These are phyloP conservation scores for Glycine soja DNA, from an alignment of 306 rosid genomes.

Conservation along the genomic window DNA sequence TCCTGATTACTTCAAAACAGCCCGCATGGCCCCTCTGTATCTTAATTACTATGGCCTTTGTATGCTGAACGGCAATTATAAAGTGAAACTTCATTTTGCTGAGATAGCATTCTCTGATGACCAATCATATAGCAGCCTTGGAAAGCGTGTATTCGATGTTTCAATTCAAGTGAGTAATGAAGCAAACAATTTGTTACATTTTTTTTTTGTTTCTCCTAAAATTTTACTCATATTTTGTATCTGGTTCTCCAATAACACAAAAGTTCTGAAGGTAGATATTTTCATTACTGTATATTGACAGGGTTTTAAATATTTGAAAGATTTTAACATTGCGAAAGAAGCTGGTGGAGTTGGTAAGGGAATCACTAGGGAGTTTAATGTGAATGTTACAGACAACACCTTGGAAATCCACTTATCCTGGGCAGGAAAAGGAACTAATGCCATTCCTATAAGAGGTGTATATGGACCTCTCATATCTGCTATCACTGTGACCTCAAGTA, in stretches of 20 bases:
- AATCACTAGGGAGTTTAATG: conserved; percentile 48
- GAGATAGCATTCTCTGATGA: conserved; percentile 65
- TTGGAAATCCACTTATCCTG: conserved; percentile 76
- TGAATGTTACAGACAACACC: conserved; percentile 62
- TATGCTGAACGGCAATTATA: conserved; percentile 68
- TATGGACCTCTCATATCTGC: conserved; percentile 93
- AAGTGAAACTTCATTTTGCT: conserved; percentile 77
- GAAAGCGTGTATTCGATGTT: conserved; percentile 73
- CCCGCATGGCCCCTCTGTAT: conserved; percentile 68
- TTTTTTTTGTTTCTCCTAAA: not conserved
- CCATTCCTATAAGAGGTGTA: conserved; percentile 71
- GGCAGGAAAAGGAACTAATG: conserved; percentile 84
- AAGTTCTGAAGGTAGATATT: conserved; percentile 25
- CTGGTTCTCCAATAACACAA: not conserved
- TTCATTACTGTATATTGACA: conserved; percentile 22
- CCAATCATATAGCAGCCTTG: conserved; percentile 55
- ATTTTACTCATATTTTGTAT: not conserved
- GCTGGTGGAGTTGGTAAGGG: conserved; percentile 74
- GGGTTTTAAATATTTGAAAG: conserved; percentile 63
- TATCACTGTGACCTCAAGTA: conserved; percentile 74
- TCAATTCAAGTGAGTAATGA: conserved; percentile 78
- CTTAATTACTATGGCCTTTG: conserved; percentile 82
- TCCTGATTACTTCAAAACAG: conserved; percentile 54
- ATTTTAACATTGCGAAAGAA: conserved; percentile 65
- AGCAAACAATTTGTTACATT: not conserved